Evolutionary conservation across 164 flowering plant species (phyloP).

Genomic region (Santalum album): DNA sequence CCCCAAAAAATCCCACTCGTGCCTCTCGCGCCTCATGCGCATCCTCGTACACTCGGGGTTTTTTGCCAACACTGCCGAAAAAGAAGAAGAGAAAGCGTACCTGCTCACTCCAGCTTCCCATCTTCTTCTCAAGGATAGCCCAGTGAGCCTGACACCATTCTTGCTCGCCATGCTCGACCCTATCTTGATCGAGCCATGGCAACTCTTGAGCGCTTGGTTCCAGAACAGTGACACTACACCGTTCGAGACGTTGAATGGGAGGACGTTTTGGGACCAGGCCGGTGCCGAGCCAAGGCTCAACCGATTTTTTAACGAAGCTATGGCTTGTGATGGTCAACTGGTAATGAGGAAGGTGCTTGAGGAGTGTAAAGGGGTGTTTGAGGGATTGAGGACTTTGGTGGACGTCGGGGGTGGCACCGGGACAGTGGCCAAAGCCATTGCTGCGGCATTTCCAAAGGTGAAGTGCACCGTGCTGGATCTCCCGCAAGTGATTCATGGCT

Average conservation of each 20-base stretch:
- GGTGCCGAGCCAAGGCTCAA: neutral
- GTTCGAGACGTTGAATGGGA: neutral
- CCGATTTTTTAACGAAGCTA: neutral
- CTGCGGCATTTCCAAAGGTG: slow-evolving; percentile 15
- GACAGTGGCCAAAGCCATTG: slow-evolving; percentile 13
- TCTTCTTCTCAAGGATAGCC: neutral
- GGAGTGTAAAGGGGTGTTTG: slow-evolving; percentile 15
- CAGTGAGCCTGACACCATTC: neutral
- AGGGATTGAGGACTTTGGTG: slow-evolving; percentile 15
- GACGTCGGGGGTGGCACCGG: slow-evolving; percentile 25
- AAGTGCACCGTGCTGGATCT: slow-evolving; percentile 24
- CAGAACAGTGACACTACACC: neutral
- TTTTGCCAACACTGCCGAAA: neutral
- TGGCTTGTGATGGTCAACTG: neutral
- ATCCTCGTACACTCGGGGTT: slow-evolving; percentile 16
- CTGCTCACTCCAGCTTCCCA: neutral
- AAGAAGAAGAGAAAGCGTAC: neutral
- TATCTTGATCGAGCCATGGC: neutral
- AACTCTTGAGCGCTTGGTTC: neutral
- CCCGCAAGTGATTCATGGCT: slow-evolving; percentile 22
- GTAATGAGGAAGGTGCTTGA: slow-evolving; percentile 5
- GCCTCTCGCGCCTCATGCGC: slow-evolving; percentile 26
- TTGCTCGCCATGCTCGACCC: neutral
- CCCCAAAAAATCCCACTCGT: slow-evolving; percentile 16
- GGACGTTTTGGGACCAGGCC: neutral